Evolutionary conservation across 1,139 yeast species (phyloP).

Genomic region (Geotrichum australiense): DNA sequence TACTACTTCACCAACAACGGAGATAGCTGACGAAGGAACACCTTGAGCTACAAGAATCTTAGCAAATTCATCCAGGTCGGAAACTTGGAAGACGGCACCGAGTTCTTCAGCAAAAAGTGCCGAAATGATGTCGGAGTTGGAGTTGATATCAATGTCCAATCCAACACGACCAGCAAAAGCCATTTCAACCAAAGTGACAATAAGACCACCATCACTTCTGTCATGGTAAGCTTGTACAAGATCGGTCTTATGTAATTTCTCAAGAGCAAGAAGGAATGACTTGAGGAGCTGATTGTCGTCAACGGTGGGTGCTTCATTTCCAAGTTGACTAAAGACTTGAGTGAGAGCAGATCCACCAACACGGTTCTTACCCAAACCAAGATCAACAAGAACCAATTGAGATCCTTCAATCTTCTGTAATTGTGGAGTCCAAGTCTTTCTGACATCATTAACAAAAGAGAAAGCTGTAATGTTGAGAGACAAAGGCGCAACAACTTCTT

Average conservation of each 20-base stretch:
- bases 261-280: slow-evolving; percentile 60
- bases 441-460: slow-evolving; percentile 76
- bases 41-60: slow-evolving; percentile 51
- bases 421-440: slow-evolving; percentile 94
- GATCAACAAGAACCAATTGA: slow-evolving; percentile 70
- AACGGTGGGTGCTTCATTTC: slow-evolving; percentile 77
- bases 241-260: slow-evolving; percentile 56
- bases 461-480: slow-evolving; percentile 91
- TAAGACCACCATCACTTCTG: slow-evolving; percentile 93
- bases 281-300: slow-evolving; percentile 59
- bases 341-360: slow-evolving; percentile 95
- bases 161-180: slow-evolving; percentile 96
- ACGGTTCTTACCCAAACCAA: slow-evolving; percentile 49
- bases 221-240: slow-evolving; percentile 88
- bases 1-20: slow-evolving; percentile 61
- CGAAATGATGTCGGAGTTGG: slow-evolving; percentile 30
- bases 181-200: slow-evolving; percentile 85
- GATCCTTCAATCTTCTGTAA: slow-evolving; percentile 46
- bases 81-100: slow-evolving; percentile 93
- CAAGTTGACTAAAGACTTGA: slow-evolving; percentile 85
- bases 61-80: slow-evolving; percentile 50
- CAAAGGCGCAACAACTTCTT: slow-evolving; percentile 91
- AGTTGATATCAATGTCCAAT: slow-evolving; percentile 40
- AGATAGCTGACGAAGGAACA: slow-evolving; percentile 49
- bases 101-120: slow-evolving; percentile 82